Evolutionary conservation across 2,329 filamentous ascomycete genomes (phyloP), one percentile per base, ranked within the genome.

Genomic region (Apiospora sp.): DNA sequence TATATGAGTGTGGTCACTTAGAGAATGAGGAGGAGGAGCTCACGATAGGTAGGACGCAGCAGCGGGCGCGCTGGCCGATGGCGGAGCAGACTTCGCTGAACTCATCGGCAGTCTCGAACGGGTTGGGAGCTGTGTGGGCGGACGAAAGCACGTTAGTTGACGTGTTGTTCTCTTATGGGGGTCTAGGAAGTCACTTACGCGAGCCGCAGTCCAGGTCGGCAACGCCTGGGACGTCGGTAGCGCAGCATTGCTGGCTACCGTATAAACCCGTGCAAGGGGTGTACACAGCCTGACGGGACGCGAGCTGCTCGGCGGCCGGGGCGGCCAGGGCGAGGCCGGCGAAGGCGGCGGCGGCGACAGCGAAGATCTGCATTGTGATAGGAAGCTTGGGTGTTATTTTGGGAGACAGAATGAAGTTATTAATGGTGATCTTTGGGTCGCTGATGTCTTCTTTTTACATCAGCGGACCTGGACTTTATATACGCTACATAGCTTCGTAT

Each of bases 181-280:
- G 7, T 37, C 19, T 19, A 10, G 22, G 6, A 22, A 22, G 46
- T 49, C 19, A 44, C 79, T 74, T 76, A 80, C 79, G 88, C 72
- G 82, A 79, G 24, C 77, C 81, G 80, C 90, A 92, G 83, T 92
- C 76, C 37, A 80, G 77, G 69, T 80, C 79, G 27, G 79, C 79
- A 24, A 80, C 73, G 12, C 79, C 79, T 51, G 92, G 86, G 46
- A 92, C 85, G 75, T 92, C 88, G 34, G 89, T 90, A 19, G 89
- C 87, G 79, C 90, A 92, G 85, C 90, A 92, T 75, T 88, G 85
- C 4, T 87, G 77, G 44, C 76, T 83, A 75, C 78, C 79, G 76
- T 86, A 86, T 27, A 86, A 81, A 24, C 81, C 82, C 43, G 80
- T 80, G 77, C 86, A 87, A 58, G 86, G 80, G 12, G 77, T 69